These are phyloP conservation scores for Saccharomycopsis sp. DNA, from an alignment of 805 yeast species.

Conservation along the genomic window DNA sequence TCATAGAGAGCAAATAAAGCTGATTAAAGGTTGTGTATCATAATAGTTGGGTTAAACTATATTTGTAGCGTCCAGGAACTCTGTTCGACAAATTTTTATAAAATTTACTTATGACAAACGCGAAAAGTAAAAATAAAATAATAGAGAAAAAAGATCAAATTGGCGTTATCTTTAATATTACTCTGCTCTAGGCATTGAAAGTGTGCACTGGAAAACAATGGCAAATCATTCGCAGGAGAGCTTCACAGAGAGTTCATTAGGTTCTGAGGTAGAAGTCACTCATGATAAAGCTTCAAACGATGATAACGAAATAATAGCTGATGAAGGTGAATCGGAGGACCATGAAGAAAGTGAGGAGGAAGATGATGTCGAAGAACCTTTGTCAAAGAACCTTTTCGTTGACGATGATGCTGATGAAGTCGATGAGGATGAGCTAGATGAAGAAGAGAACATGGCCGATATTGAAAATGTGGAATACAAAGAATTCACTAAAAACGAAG, in stretches of 20 bases:
- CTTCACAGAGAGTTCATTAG: not conserved
- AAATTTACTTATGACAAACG: too few relatives aligned
- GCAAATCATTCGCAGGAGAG: not conserved
- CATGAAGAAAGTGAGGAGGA: not conserved
- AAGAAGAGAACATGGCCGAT: not conserved
- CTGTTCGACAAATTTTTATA: too few relatives aligned
- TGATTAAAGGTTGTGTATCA: not conserved
- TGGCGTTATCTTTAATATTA: too few relatives aligned
- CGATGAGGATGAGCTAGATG: not conserved
- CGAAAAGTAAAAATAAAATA: too few relatives aligned
- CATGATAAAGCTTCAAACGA: not conserved
- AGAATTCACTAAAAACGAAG: not conserved
- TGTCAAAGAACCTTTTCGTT: not conserved
- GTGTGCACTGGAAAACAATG: too few relatives aligned
- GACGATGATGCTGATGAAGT: conserved; percentile 3
- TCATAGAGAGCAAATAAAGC: conserved; percentile 1
- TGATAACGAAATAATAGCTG: not conserved
- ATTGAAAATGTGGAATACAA: not conserved
- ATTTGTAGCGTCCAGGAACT: too few relatives aligned
- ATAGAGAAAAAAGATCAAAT: too few relatives aligned
- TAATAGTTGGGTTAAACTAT: too few relatives aligned
- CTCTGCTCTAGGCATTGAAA: too few relatives aligned
- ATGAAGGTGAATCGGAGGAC: not conserved
- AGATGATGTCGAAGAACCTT: not conserved
- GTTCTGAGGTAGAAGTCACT: not conserved